phyloP scores from a whole-genome alignment of 139 green algal genomes.

The Zygnema cylindricum region DNA sequence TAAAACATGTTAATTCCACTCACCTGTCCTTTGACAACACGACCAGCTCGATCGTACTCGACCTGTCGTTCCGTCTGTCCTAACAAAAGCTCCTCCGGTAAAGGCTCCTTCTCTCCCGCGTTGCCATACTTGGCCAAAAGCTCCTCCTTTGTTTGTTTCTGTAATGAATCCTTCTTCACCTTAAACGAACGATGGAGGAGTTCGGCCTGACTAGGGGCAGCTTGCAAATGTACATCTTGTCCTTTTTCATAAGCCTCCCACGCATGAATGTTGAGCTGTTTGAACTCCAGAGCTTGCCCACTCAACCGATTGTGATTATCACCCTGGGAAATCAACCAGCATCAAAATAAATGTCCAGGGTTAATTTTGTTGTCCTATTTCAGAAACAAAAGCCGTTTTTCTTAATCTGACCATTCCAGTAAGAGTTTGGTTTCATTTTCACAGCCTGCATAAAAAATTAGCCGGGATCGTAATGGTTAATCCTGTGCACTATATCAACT shows the following conservation, averaged over 20 bases:
- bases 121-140: constrained; percentile 90
- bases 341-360: no score
- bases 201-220: constrained; percentile 89
- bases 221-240: constrained; percentile 85
- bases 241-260: constrained; percentile 83
- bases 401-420: no score
- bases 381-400: no score
- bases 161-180: constrained; percentile 87
- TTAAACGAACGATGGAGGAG: constrained; percentile 88
- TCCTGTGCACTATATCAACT: no score
- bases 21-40: constrained; percentile 64
- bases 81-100: constrained; percentile 74
- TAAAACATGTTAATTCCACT: no score
- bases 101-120: constrained; percentile 64
- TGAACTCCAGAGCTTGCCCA: constrained; percentile 82
- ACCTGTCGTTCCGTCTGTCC: constrained; percentile 91
- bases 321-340: constrained; percentile 67
- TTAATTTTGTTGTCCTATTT: no score
- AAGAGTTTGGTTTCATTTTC: no score
- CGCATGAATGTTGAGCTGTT: constrained; percentile 85
- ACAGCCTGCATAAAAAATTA: not conserved
- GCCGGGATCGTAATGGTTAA: no score
- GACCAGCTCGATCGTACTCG: constrained; percentile 90
- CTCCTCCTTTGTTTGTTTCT: constrained; percentile 69
- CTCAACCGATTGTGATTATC: constrained; percentile 91